phyloP scores from a whole-genome alignment of 1,284 basidiomycete species.

The Cutaneotrichosporon sp. region DNA sequence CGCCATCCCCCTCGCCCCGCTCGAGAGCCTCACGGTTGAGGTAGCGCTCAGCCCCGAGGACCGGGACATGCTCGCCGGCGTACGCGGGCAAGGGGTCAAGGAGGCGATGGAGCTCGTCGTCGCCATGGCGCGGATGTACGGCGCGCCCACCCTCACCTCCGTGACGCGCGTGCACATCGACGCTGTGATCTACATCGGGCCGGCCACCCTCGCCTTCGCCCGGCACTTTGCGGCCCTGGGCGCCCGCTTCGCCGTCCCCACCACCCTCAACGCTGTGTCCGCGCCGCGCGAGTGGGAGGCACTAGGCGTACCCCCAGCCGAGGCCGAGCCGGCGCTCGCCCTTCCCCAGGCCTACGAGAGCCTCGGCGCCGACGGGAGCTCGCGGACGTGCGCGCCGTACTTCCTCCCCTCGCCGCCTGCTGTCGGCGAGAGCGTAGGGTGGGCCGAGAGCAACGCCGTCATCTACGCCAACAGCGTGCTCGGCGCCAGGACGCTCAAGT shows the following conservation, averaged over 20 bases:
- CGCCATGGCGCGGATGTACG: conserved; percentile 17
- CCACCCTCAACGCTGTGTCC: conserved; percentile 18
- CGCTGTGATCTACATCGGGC: conserved; percentile 21
- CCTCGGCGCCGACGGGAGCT: conserved; percentile 6
- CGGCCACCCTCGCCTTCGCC: conserved; percentile 15
- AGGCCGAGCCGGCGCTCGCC: neutral
- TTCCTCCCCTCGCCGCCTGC: conserved; percentile 13
- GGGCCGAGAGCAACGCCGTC: conserved; percentile 22
- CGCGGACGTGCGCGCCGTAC: conserved; percentile 21
- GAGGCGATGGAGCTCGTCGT: conserved; percentile 15
- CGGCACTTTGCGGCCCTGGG: conserved; percentile 13
- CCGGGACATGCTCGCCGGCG: conserved; percentile 6
- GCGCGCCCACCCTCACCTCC: conserved; percentile 8
- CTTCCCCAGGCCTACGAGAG: conserved; percentile 10
- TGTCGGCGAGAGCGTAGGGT: conserved; percentile 7
- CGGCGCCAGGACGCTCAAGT: conserved; percentile 20
- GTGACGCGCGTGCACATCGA: conserved; percentile 17
- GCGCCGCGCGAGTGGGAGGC: conserved; percentile 6
- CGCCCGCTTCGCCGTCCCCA: conserved; percentile 16
- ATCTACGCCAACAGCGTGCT: conserved; percentile 20
- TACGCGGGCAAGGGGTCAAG: neutral
- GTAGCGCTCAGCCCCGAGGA: conserved; percentile 3
- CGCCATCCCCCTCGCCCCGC: neutral
- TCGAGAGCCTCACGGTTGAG: neutral
- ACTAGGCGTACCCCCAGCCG: conserved; percentile 2